Evolutionary conservation across 208 protist genomes (phyloP), one percentile per base, ranked within the genome.

Genomic region (Crithidia bombi): DNA sequence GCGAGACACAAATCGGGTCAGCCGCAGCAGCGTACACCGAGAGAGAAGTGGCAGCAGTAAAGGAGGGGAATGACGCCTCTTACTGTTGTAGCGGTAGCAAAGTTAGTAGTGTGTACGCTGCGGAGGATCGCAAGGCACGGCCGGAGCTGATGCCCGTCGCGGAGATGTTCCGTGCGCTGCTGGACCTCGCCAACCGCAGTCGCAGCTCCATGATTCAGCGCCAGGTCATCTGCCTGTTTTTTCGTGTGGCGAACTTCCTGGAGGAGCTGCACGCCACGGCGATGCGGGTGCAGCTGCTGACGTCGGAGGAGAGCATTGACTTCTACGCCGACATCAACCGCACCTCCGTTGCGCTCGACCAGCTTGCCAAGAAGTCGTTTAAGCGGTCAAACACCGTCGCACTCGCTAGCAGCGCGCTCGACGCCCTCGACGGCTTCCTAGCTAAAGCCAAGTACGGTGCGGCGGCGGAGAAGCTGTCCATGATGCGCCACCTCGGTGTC

Each of bases 261-360:
- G 50, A 73, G 26, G 78, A 84, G 68, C 61, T 83, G 21, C 64
- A 74, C 38, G 38, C 39, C 6, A 73, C 69, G 3, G 78, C 76
- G 38, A 70, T 36, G 7, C 71, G 68, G 10, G 78, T 87, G 67
- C 78, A 87, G 69, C 69, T 87, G 63, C 73, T 87, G 26, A 82
- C 71, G 2, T 82, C 82, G 6, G 43, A 66, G 14, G 64, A 58
- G 15, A 87, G 82, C 66, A 69, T 78, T 21, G 67, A 23, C 28
- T 79, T 78, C 54, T 87, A 82, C 69, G 21, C 68, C 4, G 69
- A 64, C 17, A 69, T 82, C 15, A 79, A 82, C 38, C 66, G 47
- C 26, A 66, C 55, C 23, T 71, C 78, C 21, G 43, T 70, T 33
- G 12, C 46, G 26, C 21, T 87, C 2, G 65, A 68, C 2, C 47